Evolutionary conservation across 352 stramenopile genomes (phyloP).

Genomic region (Pythium sp.): DNA sequence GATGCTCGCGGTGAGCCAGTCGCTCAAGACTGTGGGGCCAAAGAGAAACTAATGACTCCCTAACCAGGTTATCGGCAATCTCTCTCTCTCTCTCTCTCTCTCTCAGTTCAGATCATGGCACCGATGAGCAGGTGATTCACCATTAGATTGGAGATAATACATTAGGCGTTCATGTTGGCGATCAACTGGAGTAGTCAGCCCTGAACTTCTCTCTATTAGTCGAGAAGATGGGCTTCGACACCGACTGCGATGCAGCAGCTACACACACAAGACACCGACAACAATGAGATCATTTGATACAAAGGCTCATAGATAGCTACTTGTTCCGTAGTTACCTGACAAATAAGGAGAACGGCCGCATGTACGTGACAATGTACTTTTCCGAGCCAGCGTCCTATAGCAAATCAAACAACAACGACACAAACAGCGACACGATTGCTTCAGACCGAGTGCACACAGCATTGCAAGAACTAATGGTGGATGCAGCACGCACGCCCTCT

Average conservation of each 20-base stretch:
- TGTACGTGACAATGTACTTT: constrained; percentile 82
- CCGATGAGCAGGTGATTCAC: not conserved
- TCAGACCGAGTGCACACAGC: not conserved
- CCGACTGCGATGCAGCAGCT: constrained; percentile 74
- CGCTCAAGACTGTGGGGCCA: constrained; percentile 19
- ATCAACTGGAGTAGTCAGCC: not conserved
- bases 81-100: no score
- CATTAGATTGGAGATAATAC: not conserved
- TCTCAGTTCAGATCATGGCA: no score
- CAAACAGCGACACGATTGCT: not conserved
- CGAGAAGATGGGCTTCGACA: constrained; percentile 62
- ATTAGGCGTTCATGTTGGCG: not conserved
- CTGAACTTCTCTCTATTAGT: constrained; percentile 3
- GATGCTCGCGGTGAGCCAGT: constrained; percentile 67
- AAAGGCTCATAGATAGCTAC: no score
- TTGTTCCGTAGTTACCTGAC: constrained; percentile 38
- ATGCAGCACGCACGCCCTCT: constrained; percentile 50
- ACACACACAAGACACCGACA: not conserved
- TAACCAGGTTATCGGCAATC: no score
- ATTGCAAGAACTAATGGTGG: not conserved
- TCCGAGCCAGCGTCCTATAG: constrained; percentile 53
- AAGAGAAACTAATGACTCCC: not conserved
- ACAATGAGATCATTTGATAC: not conserved
- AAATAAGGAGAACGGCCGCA: constrained; percentile 74
- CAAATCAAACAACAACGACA: not conserved